These are phyloP conservation scores for Podila minutissima DNA, from an alignment of 192 early-diverging fungal species.

Conservation along the genomic window DNA sequence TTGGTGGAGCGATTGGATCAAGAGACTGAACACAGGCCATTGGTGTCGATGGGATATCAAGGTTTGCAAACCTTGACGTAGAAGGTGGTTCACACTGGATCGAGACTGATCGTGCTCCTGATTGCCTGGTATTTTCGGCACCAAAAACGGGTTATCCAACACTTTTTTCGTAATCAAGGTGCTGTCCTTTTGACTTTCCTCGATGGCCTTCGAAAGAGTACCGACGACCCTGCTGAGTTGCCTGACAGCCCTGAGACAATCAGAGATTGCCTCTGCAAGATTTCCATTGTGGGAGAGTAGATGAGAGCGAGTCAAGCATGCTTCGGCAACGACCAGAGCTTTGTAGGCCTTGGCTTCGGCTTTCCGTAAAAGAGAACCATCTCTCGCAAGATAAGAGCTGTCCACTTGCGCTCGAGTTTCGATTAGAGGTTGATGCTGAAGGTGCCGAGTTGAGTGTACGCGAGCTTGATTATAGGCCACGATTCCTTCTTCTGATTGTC, in stretches of 20 bases:
- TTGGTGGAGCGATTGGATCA: conserved; percentile 59
- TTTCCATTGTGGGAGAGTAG: conserved; percentile 40
- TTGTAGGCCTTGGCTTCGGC: conserved; percentile 19
- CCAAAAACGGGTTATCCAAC: conserved; percentile 40
- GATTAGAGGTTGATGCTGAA: background rate
- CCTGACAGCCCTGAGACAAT: conserved; percentile 36
- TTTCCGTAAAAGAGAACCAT: conserved; percentile 3
- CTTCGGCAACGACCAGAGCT: conserved; percentile 46
- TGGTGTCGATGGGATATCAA: conserved; percentile 26
- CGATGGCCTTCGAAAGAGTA: conserved; percentile 32
- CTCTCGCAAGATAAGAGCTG: background rate
- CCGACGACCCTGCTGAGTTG: conserved; percentile 48
- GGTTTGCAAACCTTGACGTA: conserved; percentile 18
- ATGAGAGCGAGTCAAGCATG: conserved; percentile 52
- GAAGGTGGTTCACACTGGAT: conserved; percentile 3
- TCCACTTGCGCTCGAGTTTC: background rate
- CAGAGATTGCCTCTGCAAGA: conserved; percentile 54
- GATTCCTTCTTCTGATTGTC: conserved; percentile 65
- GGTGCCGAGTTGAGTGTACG: background rate
- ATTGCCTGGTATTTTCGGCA: background rate
- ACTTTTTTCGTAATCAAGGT: conserved; percentile 4
- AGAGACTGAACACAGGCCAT: conserved; percentile 30
- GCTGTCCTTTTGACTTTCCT: conserved; percentile 11
- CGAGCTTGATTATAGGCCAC: conserved; percentile 32
- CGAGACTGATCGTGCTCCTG: background rate